Evolutionary conservation across 306 rosid genomes (phyloP), one percentile per base, ranked within the genome.

Genomic region (Senna tora): DNA sequence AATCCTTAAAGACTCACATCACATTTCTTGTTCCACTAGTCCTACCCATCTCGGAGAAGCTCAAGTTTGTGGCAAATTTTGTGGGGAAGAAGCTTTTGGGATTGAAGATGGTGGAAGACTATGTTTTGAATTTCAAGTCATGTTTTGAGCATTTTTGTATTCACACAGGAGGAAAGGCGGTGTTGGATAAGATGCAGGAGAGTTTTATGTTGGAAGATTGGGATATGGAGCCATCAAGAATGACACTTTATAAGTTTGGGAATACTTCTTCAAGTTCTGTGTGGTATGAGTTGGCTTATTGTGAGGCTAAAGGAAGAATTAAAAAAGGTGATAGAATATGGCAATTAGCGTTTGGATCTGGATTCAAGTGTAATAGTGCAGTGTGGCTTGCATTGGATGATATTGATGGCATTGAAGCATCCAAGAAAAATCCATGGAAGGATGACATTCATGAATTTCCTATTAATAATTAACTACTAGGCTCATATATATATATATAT

Each of bases 281-380:
- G 65, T 72, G 77, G 77, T 72, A 72, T 65, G 70, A 21, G 16
- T 71, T 71, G 9, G 69, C 69, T 5, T 72, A 72, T 20, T 60
- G 69, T 32, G 77, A 72, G 43, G 77, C 77, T 9, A 47, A 72
- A 8, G 77, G 77, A 6, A 72, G 77, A 15, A 60, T 72, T 1
- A 60, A 42, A 12, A 72, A 72, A 30, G 69, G 77, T 19, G 77
- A 72, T 33, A 17, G 71, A 28, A 54, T 74, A 5, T 74, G 72
- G 78, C 78, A 74, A 28, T 51, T 74, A n/a, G 64, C 65, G 10
- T 62, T 74, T 62, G 78, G 78, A 0, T 51, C 78, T 36, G 78
- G 78, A 63, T 74, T 74, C 58, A 74, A 74, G 64, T 74, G 78
- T 45, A 74, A 64, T 11, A 74, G 64, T 64, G 63, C 46, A 10